Conservation (phyloP, 768 basidiomycete genomes). For the Mycena floridula region DNA sequence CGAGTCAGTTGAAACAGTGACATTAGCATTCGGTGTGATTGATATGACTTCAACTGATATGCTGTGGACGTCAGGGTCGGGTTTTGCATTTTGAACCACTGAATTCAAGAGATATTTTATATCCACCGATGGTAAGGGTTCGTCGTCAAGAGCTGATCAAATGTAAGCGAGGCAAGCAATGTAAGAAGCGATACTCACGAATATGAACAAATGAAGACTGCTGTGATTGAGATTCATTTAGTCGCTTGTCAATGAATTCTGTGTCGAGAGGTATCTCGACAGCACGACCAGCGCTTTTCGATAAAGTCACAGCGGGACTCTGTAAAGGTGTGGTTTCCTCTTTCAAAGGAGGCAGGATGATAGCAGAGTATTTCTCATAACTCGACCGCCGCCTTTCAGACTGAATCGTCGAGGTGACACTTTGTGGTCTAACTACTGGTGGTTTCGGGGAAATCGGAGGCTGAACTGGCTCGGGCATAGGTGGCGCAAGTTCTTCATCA, state of each 20-base stretch:
- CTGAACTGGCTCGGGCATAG: background rate
- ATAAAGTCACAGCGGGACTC: constrained; percentile 50
- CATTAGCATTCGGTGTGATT: constrained; percentile 46
- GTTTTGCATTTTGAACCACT: constrained; percentile 14
- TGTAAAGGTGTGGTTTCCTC: constrained; percentile 60
- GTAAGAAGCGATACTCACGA: constrained; percentile 14
- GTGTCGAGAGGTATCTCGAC: background rate
- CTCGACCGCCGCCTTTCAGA: constrained; percentile 60
- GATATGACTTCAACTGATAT: constrained; percentile 73
- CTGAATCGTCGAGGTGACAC: constrained; percentile 18
- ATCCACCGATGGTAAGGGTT: constrained; percentile 42
- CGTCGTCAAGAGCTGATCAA: constrained; percentile 23
- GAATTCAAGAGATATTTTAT: constrained; percentile 38
- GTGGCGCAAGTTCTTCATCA: no score
- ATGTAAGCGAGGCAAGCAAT: constrained; percentile 15
- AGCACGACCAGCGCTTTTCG: constrained; percentile 21
- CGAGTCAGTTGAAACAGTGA: constrained; percentile 35
- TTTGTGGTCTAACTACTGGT: constrained; percentile 7
- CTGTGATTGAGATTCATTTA: background rate
- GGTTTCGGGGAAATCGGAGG: constrained; percentile 3
- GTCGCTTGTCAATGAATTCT: background rate
- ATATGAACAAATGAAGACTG: background rate
- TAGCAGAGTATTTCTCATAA: constrained; percentile 59
- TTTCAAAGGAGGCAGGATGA: constrained; percentile 55
- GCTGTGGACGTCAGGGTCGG: constrained; percentile 34